phyloP scores from a whole-genome alignment of 441 rosid genomes.

The Populus tomentosa region DNA sequence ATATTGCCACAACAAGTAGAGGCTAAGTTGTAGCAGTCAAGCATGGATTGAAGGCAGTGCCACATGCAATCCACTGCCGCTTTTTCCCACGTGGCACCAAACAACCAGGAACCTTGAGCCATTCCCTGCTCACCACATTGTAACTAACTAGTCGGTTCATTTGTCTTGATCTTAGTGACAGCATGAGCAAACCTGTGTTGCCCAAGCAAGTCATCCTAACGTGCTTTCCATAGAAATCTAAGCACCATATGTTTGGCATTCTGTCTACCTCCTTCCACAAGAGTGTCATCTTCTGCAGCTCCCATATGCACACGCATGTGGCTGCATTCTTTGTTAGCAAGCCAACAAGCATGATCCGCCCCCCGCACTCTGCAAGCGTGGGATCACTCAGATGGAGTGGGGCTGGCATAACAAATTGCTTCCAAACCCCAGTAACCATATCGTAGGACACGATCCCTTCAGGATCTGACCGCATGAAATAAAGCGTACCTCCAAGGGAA shows the following conservation, averaged over 20 bases:
- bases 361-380: conserved; percentile 78
- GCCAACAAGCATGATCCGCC: conserved; percentile 86
- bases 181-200: conserved; percentile 89
- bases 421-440: conserved; percentile 67
- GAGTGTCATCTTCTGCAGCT: conserved; percentile 96
- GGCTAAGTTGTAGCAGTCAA: conserved; percentile 56
- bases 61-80: conserved; percentile 89
- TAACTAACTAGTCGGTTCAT: conserved; percentile 85
- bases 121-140: conserved; percentile 63
- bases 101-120: conserved; percentile 85
- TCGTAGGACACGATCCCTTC: conserved; percentile 79
- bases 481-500: conserved; percentile 51
- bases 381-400: conserved; percentile 75
- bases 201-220: conserved; percentile 96
- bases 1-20: conserved; percentile 17
- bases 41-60: conserved; percentile 86
- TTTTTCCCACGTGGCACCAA: conserved; percentile 65
- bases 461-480: conserved; percentile 89
- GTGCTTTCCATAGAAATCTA: conserved; percentile 99
- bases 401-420: conserved; percentile 65
- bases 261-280: conserved; percentile 99
- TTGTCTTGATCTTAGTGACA: conserved; percentile 83
- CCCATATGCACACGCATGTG: conserved; percentile 95
- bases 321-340: conserved; percentile 87
- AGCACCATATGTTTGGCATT: conserved; percentile 99